Percentiles rank a stretch among this genome's conserved stretches.
Conservation (phyloP, 2,329 filamentous ascomycete species). For the Fusarium poae region DNA sequence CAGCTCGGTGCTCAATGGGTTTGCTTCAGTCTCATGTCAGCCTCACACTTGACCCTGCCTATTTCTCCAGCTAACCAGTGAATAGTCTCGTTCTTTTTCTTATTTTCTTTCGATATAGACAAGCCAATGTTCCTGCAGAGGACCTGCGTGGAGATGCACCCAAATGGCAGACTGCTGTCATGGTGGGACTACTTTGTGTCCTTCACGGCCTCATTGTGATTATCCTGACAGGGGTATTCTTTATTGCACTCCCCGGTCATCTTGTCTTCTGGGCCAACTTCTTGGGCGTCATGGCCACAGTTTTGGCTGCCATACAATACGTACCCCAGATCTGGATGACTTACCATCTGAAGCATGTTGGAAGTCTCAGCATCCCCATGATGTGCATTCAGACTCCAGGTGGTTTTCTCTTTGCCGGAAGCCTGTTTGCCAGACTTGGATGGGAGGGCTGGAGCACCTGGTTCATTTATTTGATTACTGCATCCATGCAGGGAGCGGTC, state of each 20-base stretch:
- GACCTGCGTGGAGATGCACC: slow-evolving; percentile 67
- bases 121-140: slow-evolving; percentile 63
- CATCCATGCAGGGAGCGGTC: slow-evolving; percentile 83
- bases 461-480: slow-evolving; percentile 91
- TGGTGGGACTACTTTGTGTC: slow-evolving; percentile 79
- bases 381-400: slow-evolving; percentile 98
- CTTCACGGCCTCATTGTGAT: slow-evolving; percentile 80
- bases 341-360: slow-evolving; percentile 84
- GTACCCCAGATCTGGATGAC: slow-evolving; percentile 96
- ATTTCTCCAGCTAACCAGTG: slow-evolving; percentile 33
- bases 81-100: slow-evolving; percentile 89
- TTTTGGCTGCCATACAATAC: slow-evolving; percentile 89
- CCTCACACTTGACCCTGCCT: slow-evolving; percentile 40
- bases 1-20: slow-evolving; percentile 94
- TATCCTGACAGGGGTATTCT: slow-evolving; percentile 76
- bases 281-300: slow-evolving; percentile 82
- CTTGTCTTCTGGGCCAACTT: slow-evolving; percentile 86
- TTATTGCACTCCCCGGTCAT: slow-evolving; percentile 70
- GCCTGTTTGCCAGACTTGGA: slow-evolving; percentile 83
- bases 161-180: slow-evolving; percentile 82
- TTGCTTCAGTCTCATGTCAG: slow-evolving; percentile 92
- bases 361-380: slow-evolving; percentile 94
- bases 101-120: slow-evolving; percentile 85
- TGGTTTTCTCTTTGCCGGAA: slow-evolving; percentile 88
- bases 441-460: slow-evolving; percentile 93